Base-by-base conservation (phyloP, 225 moss, liverwort and hornwort species). In the Pleurozium schreberi region DNA sequence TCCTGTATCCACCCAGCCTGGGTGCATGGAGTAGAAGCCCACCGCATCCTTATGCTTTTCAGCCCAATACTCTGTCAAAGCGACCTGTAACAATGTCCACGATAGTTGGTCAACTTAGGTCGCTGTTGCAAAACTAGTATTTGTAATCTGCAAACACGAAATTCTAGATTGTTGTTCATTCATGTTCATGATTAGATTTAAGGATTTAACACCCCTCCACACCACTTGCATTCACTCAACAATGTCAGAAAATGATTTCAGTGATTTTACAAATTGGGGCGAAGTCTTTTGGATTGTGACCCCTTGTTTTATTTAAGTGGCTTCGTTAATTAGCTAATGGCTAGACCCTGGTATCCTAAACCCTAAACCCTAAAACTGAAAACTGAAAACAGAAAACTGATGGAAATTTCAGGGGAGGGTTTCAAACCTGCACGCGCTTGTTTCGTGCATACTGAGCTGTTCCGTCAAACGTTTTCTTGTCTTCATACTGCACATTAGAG, bases 21-120 rank as follows among this genome's bases (percentile, higher is more conserved):
- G 96, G 85, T 98, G 98, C 95, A 96, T 94, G 58, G 94, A 85
- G 93, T 96, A 98, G 83, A 96, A 96, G 55, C 82, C 87, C 83
- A 98, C 91, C 7, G 73, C 91, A 86, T 89, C 89, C 84, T 96
- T 89, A 84, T 98, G 93, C 64, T 79, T 80, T 82, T 90, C 89
- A 73, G 93, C 93, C 98, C 98, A 98, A 58, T 94, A 20, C 90
- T 98, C 98, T 20, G 93, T 87, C 47, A 98, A 63, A 49, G 96
- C 96, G 36, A 96, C 91, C 96, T 98, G 92, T 75, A 63, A 34
- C 36, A 62, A 59, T 33, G 60, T 40, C 42, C 40, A 80, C 43
- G 31, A 63, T 30, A 50, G 57, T 59, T 73, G 7, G 50, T 74
- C 43, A 52, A 83, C 52, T n/a, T 14, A 53, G n/a, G n/a, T 42